Percentiles rank a stretch among this genome's conserved stretches.
Evolutionary conservation across 2,329 filamentous ascomycete species (phyloP).

Genomic region (Endoconidiophora polonica): DNA sequence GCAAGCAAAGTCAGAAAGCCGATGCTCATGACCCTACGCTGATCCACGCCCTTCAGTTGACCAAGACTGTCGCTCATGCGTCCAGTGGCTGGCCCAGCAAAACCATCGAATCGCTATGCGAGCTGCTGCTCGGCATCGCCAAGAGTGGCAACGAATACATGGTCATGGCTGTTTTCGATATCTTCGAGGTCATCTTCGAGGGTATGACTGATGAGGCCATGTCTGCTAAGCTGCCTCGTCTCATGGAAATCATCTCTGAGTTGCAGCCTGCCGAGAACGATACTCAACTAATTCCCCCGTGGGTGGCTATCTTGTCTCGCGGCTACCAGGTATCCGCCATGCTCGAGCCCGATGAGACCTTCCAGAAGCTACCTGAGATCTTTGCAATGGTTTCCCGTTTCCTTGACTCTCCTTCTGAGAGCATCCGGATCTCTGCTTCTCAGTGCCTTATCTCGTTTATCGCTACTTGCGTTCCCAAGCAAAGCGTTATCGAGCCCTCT

Average conservation of each 20-base stretch:
- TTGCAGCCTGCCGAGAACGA: conserved; percentile 84
- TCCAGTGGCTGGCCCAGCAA: conserved; percentile 92
- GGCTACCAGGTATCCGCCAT: conserved; percentile 90
- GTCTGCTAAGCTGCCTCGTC: conserved; percentile 71
- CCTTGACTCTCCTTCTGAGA: conserved; percentile 72
- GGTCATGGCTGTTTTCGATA: conserved; percentile 90
- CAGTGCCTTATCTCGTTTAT: conserved; percentile 91
- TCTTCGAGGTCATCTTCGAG: conserved; percentile 92
- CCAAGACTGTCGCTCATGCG: conserved; percentile 74
- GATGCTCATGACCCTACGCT: conserved; percentile 60
- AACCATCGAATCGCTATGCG: conserved; percentile 85
- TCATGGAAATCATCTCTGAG: conserved; percentile 84
- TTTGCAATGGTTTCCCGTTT: conserved; percentile 69
- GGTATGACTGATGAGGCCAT: conserved; percentile 80
- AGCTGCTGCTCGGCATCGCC: conserved; percentile 75
- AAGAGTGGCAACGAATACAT: conserved; percentile 86
- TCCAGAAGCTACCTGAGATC: conserved; percentile 71
- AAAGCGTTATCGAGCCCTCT: conserved; percentile 72
- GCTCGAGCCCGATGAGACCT: conserved; percentile 76
- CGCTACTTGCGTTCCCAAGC: conserved; percentile 71
- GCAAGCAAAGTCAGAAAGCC: conserved; percentile 46
- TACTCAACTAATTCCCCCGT: conserved; percentile 83
- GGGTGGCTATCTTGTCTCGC: conserved; percentile 88
- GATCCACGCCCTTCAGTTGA: conserved; percentile 81
- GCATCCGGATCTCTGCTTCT: conserved; percentile 85